Evolutionary conservation across 768 basidiomycete genomes (phyloP), one percentile per base, ranked within the genome.

Genomic region (Suillus subaureus): DNA sequence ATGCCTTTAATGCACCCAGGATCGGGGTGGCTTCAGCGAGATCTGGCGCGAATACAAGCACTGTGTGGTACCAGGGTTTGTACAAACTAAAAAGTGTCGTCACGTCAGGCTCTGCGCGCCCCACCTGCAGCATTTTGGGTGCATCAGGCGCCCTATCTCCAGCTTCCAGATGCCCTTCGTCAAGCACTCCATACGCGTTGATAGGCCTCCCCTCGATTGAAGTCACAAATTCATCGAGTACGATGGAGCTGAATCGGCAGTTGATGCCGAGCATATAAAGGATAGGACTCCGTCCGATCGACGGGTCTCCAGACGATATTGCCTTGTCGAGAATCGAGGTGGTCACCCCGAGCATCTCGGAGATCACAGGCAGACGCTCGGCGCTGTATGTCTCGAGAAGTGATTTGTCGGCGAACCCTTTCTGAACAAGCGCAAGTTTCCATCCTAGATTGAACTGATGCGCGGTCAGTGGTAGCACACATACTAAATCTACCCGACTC

Each of bases 81-180:
- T 78, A 78, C 12, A 75, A 28, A 7, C 71, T 64, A 66, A 79
- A 79, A 18, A 80, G 68, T 11, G 51, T 58, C 3, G 70, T 70
- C 31, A 47, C 39, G 37, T 61, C 51, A 1, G 67, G 65, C 0
- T 42, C 52, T 2, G 51, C 26, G 7, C 26, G 40, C 26, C 43
- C 54, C 67, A 64, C 57, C 2, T 67, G 61, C 0, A 73, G 60
- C 15, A 80, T 69, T 1, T 62, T 75, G 3, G 84, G 72, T 0
- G 82, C 80, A 33, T 84, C 81, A 0, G 82, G 84, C 1, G 83
- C 83, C 21, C 83, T 70, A 64, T 85, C 83, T 3, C 84, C 84
- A 1, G 83, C 83, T 60, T 74, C 62, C 64, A 77, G 40, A 74
- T 70, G 51, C 64, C 61, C 61, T 68, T 69, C 65, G 51, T 71